A percentile compares a stretch with the other conserved stretches of the same genome.
phyloP scores from a whole-genome alignment of 2,329 filamentous ascomycete species.

The Colletotrichum kahawae region DNA sequence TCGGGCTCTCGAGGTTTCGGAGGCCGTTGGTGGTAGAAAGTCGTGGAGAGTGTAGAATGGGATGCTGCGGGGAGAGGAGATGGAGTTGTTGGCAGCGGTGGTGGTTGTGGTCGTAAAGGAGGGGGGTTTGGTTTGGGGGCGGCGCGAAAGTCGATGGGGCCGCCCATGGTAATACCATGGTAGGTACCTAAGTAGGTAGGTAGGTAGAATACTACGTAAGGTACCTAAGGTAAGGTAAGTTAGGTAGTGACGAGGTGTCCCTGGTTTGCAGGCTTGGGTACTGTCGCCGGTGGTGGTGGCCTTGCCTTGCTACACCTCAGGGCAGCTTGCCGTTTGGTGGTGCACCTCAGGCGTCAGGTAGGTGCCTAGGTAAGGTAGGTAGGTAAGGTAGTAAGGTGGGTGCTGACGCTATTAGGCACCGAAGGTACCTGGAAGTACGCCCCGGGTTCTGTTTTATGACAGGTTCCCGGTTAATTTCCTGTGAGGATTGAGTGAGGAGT shows the following conservation, averaged over 20 bases:
- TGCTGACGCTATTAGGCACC: too few relatives aligned
- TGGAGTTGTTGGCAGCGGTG: background rate
- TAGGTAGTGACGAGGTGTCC: background rate
- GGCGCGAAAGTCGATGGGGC: background rate
- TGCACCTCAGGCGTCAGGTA: too few relatives aligned
- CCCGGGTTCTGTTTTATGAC: background rate
- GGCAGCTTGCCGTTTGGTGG: too few relatives aligned
- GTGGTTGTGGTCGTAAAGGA: background rate
- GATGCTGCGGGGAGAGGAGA: conserved; percentile 14
- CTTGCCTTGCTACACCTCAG: background rate
- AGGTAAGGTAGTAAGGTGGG: too few relatives aligned
- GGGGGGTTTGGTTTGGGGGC: conserved; percentile 4
- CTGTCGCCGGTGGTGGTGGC: background rate
- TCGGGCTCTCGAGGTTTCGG: background rate
- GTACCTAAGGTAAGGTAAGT: background rate
- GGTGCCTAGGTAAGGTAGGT: too few relatives aligned
- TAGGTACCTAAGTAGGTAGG: background rate
- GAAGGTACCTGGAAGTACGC: too few relatives aligned
- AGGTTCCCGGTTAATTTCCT: background rate
- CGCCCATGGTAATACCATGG: background rate
- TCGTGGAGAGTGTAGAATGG: background rate
- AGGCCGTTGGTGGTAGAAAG: background rate
- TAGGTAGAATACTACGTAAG: too few relatives aligned
- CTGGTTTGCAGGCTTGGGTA: background rate
- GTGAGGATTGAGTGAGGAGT: background rate